Conservation (phyloP, 257 asterid genomes). For the Oldenlandia corymbosa region DNA sequence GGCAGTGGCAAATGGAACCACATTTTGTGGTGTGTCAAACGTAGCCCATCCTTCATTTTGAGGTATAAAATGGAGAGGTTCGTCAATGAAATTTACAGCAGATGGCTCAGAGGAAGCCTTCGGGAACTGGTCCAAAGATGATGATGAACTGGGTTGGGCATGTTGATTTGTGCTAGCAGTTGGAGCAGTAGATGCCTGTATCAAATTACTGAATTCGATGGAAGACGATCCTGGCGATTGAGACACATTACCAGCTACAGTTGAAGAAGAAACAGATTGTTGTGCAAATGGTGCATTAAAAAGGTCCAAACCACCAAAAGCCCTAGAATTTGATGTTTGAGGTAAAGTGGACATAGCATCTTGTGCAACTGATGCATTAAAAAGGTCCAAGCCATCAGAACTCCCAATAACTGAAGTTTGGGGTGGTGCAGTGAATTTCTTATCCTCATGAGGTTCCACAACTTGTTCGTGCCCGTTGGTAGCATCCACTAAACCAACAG, state of each 20-base stretch:
- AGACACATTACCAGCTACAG: slow-evolving; percentile 30
- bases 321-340: slow-evolving; percentile 21
- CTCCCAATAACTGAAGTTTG: slow-evolving; percentile 23
- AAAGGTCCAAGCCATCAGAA: slow-evolving; percentile 44
- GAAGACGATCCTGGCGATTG: slow-evolving; percentile 34
- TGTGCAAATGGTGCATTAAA: slow-evolving; percentile 39
- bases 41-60: slow-evolving; percentile 51
- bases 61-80: slow-evolving; percentile 13
- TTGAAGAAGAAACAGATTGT: slow-evolving; percentile 29
- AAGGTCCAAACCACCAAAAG: slow-evolving; percentile 42
- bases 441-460: slow-evolving; percentile 25
- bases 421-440: slow-evolving; percentile 22
- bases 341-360: slow-evolving; percentile 38
- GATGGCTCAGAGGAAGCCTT: slow-evolving; percentile 36
- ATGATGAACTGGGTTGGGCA: slow-evolving; percentile 28
- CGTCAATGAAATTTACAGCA: slow-evolving; percentile 27
- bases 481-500: slow-evolving; percentile 22
- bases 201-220: slow-evolving; percentile 29
- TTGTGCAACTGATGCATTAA: slow-evolving; percentile 36
- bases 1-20: slow-evolving; percentile 29
- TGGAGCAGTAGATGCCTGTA: slow-evolving; percentile 40
- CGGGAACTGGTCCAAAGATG: slow-evolving; percentile 45
- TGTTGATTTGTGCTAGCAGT: slow-evolving; percentile 35
- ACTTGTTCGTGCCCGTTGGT: slow-evolving; percentile 36
- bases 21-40: slow-evolving; percentile 40